Evolutionary conservation across 768 basidiomycete species (phyloP), one percentile per base, ranked within the genome.

Genomic region (Candolleomyces aberdarensis): DNA sequence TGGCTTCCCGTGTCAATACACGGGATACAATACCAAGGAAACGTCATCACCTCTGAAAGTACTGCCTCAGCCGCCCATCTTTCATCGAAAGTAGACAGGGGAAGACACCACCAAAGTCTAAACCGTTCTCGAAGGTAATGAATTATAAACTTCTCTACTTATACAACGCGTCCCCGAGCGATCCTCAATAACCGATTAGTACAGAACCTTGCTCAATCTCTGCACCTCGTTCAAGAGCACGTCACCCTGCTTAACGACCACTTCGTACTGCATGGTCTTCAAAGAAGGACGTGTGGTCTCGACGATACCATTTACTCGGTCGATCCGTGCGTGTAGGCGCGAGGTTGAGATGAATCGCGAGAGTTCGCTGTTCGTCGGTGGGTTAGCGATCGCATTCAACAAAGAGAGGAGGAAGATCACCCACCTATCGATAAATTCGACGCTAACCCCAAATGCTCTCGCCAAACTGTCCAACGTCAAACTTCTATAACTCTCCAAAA

Each of bases 281-380:
- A 78, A 65, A 0, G 73, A 75, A 13, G 79, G 81, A 13, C 93
- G 81, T 52, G 91, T 95, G 26, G 96, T 98, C 76, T 95, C 92
- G 15, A 98, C 94, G 41, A 98, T 83, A 0, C 94, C 93, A 59
- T 89, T 82, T n/a, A 98, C 96, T 68, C 93, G 92, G 80, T 98
- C 96, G 62, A 98, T 98, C 0, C 87, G 86, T 66, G 89, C 91
- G 68, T 92, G 87, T 54, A 99, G 74, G 11, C 96, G 82, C 22
- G 91, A 90, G 14, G 85, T 84, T 15, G 95, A 89, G 65, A 99
- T 98, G 78, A 98, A 96, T 7, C 88, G 84, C 32, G 93, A 92
- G 40, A 98, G 80, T 69, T 99, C 96, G 66, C 93, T 95, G 64
- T 3, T 26, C 26, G 3, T 26, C 46, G 22, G 19, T 19, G 46